Conservation (phyloP, 495 filamentous ascomycete species). For the Penicillium soppii region DNA sequence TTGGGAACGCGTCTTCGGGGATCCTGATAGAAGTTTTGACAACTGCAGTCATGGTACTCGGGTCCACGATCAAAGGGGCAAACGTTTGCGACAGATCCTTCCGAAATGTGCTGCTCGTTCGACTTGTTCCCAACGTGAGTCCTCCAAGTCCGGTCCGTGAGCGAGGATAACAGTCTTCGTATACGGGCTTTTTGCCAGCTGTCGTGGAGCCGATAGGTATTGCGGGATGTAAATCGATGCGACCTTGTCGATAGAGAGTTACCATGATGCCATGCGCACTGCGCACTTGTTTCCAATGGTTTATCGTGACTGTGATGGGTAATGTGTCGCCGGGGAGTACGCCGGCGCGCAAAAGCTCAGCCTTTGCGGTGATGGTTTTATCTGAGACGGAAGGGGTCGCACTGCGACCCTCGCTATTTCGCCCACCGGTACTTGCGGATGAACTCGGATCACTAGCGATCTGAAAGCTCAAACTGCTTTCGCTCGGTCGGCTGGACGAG, state of each 20-base stretch:
- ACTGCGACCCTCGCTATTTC: conserved; percentile 44
- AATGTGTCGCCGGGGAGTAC: conserved; percentile 84
- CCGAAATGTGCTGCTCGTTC: conserved; percentile 82
- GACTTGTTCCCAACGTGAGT: conserved; percentile 75
- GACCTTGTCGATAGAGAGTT: conserved; percentile 87
- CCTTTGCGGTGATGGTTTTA: conserved; percentile 82
- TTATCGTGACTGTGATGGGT: conserved; percentile 74
- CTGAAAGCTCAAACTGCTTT: conserved; percentile 55
- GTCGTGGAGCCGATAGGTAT: conserved; percentile 59
- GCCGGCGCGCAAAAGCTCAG: conserved; percentile 78
- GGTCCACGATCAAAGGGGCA: conserved; percentile 82
- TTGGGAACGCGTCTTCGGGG: conserved; percentile 89
- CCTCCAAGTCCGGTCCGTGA: conserved; percentile 72
- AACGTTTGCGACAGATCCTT: conserved; percentile 90
- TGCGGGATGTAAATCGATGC: conserved; percentile 82
- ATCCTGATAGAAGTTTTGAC: conserved; percentile 80
- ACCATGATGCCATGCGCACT: conserved; percentile 90
- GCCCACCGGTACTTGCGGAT: conserved; percentile 35
- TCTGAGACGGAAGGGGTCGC: conserved; percentile 40
- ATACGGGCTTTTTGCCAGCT: conserved; percentile 63
- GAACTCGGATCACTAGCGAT: conserved; percentile 39
- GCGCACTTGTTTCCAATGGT: conserved; percentile 82
- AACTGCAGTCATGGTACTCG: conserved; percentile 68
- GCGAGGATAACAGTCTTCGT: conserved; percentile 82
- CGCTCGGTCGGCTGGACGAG: conserved; percentile 59